Base-by-base conservation (phyloP, 2,329 filamentous ascomycete genomes). In the Sporothrix brasiliensis region DNA sequence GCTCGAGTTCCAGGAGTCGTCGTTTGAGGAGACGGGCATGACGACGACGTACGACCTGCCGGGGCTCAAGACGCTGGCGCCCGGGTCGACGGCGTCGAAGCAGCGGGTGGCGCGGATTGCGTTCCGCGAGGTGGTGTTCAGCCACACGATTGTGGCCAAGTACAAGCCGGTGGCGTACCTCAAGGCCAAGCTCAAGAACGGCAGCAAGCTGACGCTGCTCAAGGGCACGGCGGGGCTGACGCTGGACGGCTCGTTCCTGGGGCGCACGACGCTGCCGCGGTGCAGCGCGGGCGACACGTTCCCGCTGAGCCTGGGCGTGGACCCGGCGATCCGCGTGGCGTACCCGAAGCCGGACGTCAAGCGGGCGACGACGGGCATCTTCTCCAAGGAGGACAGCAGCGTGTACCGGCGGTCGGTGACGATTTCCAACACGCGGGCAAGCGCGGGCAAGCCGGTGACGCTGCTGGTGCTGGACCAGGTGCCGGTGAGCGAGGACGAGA, bases 181-280 rank as follows among this genome's bases (percentile, higher is more conserved):
- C 68, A 85, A 86, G 72, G 87, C 86, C 19, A 81, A 82, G 67
- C 77, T 90, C 53, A 82, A 81, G 67, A 90, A 90, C 77, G 80
- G 77, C 19, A 86, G 84, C 75, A 83, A 82, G 72, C 80, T 88
- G 56, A 85, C 86, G 0, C 80, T 90, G 7, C 83, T 89, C 24
- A 80, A 80, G 66, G 88, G 87, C 4, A 81, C 82, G 1, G 82
- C 83, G 0, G 86, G 87, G 5, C 80, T 90, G 9, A 89, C 86
- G 0, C 83, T 90, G n/a, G 88, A 91, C 75, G 86, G 87, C 3
- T 83, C 82, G 10, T 90, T 90, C 78, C 79, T 90, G 69, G 88
- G 88, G 3, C 85, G 85, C 69, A 83, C 84, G 1, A 80, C 76
- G 0, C 79, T 90, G 47, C 86, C 87, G 1, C 83, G 84, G 41